phyloP scores from a whole-genome alignment of 805 yeast genomes.

The Nakazawaea holstii region DNA sequence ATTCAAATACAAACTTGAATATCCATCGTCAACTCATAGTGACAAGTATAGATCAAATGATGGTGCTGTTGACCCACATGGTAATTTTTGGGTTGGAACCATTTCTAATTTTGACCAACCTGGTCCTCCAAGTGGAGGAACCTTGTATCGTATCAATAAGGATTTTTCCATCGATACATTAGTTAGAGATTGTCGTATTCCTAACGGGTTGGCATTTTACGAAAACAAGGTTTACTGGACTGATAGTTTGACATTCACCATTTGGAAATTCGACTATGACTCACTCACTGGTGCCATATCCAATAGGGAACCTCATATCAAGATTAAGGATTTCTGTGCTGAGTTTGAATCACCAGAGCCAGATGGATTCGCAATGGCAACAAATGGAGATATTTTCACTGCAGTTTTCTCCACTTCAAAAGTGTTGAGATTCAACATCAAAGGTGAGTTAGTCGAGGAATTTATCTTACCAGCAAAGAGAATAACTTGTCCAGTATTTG shows the following conservation, averaged over 20 bases:
- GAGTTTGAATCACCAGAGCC: slow-evolving; percentile 51
- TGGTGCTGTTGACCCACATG: slow-evolving; percentile 73
- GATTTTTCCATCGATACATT: slow-evolving; percentile 24
- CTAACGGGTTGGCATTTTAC: slow-evolving; percentile 70
- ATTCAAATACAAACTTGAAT: slow-evolving; percentile 33
- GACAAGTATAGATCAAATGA: slow-evolving; percentile 65
- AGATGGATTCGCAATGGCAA: slow-evolving; percentile 70
- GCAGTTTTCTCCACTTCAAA: slow-evolving; percentile 62
- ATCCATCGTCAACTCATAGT: slow-evolving; percentile 32
- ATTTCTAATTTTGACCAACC: slow-evolving; percentile 40
- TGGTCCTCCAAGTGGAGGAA: slow-evolving; percentile 47
- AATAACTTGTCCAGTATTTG: slow-evolving; percentile 62
- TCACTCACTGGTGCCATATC: slow-evolving; percentile 26
- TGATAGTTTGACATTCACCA: slow-evolving; percentile 41
- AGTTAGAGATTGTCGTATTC: slow-evolving; percentile 41
- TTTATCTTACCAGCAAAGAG: slow-evolving; percentile 53
- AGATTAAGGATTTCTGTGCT: slow-evolving; percentile 21
- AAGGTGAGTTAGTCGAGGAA: slow-evolving; percentile 47
- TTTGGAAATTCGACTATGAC: slow-evolving; percentile 44
- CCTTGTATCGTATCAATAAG: slow-evolving; percentile 28
- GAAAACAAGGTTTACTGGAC: slow-evolving; percentile 43
- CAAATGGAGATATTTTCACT: slow-evolving; percentile 48
- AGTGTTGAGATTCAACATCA: slow-evolving; percentile 46
- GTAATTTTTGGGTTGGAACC: slow-evolving; percentile 75
- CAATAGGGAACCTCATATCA: slow-evolving; percentile 34